Evolutionary conservation across 805 yeast species (phyloP).

Genomic region (Candida koratica): DNA sequence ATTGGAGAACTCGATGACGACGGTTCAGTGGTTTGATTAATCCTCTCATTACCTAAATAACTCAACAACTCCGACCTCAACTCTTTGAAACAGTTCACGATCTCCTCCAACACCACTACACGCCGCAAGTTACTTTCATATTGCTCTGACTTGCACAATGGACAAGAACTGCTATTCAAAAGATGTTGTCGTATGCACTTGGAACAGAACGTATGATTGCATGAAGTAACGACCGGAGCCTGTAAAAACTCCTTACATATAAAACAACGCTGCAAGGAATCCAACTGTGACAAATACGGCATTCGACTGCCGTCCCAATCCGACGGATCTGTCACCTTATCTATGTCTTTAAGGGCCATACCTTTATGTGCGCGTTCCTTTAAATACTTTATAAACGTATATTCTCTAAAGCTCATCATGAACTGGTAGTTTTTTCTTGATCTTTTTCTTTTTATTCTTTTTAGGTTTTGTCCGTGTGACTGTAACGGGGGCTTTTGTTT

Average conservation of each 20-base stretch:
- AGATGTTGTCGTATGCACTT: constrained; percentile 75
- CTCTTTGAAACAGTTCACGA: constrained; percentile 49
- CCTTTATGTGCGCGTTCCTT: constrained; percentile 3
- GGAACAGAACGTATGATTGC: constrained; percentile 89
- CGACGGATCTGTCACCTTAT: constrained; percentile 52
- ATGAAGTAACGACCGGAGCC: constrained; percentile 79
- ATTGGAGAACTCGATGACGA: background rate
- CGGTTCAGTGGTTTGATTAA: background rate
- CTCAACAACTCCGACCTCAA: constrained; percentile 17
- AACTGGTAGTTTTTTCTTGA: constrained; percentile 7
- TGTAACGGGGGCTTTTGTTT: background rate
- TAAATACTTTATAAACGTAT: background rate
- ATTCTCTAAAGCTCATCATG: constrained; percentile 13
- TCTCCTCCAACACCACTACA: constrained; percentile 68
- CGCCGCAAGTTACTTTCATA: constrained; percentile 67
- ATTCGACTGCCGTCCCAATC: constrained; percentile 60
- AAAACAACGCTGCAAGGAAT: constrained; percentile 73
- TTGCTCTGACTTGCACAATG: constrained; percentile 68
- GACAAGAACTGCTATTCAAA: constrained; percentile 60
- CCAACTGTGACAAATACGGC: constrained; percentile 59
- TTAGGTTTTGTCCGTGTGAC: background rate
- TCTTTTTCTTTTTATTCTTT: constrained; percentile 4
- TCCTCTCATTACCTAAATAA: background rate
- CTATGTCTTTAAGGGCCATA: constrained; percentile 2
- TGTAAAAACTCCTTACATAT: constrained; percentile 79